phyloP scores from a whole-genome alignment of 371 early-diverging fungal genomes.

The Haplosporangium sp. region DNA sequence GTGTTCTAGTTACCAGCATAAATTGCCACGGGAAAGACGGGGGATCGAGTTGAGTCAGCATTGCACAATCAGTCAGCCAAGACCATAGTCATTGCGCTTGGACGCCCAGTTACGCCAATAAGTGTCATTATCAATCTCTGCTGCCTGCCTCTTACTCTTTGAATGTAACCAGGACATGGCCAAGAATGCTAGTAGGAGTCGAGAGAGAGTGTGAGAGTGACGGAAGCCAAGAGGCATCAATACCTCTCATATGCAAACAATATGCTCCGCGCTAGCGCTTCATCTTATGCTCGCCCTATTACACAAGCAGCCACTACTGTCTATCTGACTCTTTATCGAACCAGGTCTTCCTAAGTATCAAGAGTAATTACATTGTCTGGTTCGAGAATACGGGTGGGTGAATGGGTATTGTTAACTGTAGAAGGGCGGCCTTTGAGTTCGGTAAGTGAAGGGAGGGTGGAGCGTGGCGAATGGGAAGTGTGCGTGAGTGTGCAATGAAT shows the following conservation, averaged over 20 bases:
- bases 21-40: constrained; percentile 1
- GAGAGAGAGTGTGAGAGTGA: neutral
- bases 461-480: neutral
- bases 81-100: no score
- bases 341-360: no score
- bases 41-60: no score
- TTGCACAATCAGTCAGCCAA: no score
- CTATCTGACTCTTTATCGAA: no score
- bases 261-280: no score
- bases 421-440: neutral
- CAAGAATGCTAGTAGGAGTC: neutral
- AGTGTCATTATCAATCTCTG: no score
- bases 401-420: neutral
- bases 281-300: neutral
- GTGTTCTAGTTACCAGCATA: constrained; percentile 28
- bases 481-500: no score
- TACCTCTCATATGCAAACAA: no score
- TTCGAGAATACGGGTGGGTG: neutral
- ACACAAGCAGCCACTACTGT: neutral
- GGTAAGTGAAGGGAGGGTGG: neutral
- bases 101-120: neutral
- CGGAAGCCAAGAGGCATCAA: neutral
- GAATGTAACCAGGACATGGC: constrained; percentile 56
- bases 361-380: no score
- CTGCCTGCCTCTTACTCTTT: constrained; percentile 55